Evolutionary conservation across 805 yeast genomes (phyloP), one percentile per base, ranked within the genome.

Genomic region (Metschnikowia lochheadii): DNA sequence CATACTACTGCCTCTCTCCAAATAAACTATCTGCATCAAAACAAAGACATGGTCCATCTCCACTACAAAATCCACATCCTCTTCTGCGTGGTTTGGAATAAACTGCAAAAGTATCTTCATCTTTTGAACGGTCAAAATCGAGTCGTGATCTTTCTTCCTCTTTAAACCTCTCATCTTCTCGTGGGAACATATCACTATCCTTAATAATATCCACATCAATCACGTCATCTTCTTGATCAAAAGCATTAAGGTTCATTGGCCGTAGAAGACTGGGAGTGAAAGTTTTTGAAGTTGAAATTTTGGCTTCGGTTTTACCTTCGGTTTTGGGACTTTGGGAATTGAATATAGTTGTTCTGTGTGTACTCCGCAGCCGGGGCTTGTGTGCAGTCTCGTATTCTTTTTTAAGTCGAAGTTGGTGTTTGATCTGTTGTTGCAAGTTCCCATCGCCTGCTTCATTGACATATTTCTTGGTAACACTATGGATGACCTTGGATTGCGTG

Each of bases 31-130:
- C 77, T 10, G 72, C 68, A 45, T 72, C 78, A 44, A 72, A 60
- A 53, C 78, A 73, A 44, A 73, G 60, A 49, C 78, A 73, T 3
- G 77, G 74, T 0, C 72, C 65, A 41, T 68, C 74, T 37, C 63
- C 65, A 35, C 65, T 58, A 54, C 78, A 73, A 50, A 69, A 70
- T 4, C 75, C 73, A 52, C 75, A 71, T 38, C 63, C 57, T 18
- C 48, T 17, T 31, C 50, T 53, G 43, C 53, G 55, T 3, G 45
- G 11, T 46, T 34, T 40, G 10, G 31, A 8, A 7, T 40, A 36
- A 2, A 18, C 17, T 5, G 31, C 29, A 14, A 32, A 11, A 20
- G 41, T 10, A 18, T 36, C 53, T n/a, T 46, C 38, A 4, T 46
- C 48, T 26, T 46, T 45, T 21, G 49, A 40, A 7, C 40, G 23